A percentile compares a stretch with the other conserved stretches of the same genome.
Evolutionary conservation across 1,284 basidiomycete species (phyloP).

Genomic region (Heliocybe sulcata): DNA sequence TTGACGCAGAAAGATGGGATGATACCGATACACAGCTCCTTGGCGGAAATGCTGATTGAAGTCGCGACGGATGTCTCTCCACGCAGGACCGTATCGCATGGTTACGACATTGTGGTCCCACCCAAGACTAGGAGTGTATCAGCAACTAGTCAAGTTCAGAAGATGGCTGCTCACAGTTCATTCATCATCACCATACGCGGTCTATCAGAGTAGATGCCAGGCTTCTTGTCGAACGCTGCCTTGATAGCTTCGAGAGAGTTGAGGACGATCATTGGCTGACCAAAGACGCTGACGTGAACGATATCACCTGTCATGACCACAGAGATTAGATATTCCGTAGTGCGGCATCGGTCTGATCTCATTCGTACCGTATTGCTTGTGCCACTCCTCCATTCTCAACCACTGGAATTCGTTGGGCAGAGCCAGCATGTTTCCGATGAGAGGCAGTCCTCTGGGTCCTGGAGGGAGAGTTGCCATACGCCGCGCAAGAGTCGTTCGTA

Average conservation of each 20-base stretch:
- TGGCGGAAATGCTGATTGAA: conserved; percentile 22
- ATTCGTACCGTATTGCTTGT: neutral
- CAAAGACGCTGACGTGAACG: too few relatives aligned
- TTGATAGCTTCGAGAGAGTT: too few relatives aligned
- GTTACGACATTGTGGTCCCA: conserved; percentile 17
- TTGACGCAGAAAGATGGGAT: conserved; percentile 13
- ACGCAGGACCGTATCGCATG: conserved; percentile 18
- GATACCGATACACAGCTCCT: conserved; percentile 11
- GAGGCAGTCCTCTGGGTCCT: neutral
- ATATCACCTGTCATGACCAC: too few relatives aligned
- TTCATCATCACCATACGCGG: conserved; percentile 9
- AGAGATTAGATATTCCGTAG: too few relatives aligned
- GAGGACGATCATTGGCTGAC: too few relatives aligned
- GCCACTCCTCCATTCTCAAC: neutral
- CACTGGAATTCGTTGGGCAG: neutral
- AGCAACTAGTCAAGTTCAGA: neutral
- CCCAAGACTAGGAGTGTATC: conserved; percentile 15
- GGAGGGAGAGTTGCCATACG: conserved; percentile 4
- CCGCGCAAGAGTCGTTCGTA: too few relatives aligned
- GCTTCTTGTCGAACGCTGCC: neutral
- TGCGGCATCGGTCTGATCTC: too few relatives aligned
- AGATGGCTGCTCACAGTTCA: conserved; percentile 3
- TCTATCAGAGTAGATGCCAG: conserved; percentile 10
- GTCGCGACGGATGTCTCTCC: conserved; percentile 20
- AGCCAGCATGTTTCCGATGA: conserved; percentile 2